These are phyloP conservation scores for Triticum monococcum DNA, from an alignment of 176 grass and related monocot genomes.

Conservation along the genomic window DNA sequence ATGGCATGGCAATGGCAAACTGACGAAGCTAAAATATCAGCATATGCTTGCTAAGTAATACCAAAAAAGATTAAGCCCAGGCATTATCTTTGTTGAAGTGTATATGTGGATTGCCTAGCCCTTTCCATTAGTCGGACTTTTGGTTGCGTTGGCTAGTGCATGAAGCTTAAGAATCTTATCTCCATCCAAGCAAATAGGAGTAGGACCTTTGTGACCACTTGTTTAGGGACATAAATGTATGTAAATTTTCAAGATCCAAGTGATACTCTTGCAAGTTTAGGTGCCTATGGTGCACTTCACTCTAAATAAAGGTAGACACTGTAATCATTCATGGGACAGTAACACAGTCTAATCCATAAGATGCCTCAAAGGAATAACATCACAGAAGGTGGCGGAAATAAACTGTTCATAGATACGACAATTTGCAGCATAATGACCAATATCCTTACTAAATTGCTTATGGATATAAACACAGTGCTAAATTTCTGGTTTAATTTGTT, in stretches of 20 bases:
- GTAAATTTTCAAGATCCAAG: constrained; percentile 7
- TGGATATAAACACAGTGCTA: neutral
- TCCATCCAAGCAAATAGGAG: neutral
- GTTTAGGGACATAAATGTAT: neutral
- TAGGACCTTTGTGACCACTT: neutral
- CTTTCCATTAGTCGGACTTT: too few species aligned
- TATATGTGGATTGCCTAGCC: too few species aligned
- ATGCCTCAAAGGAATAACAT: constrained; percentile 17
- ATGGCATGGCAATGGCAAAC: neutral
- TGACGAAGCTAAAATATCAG: neutral
- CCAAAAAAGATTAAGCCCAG: neutral
- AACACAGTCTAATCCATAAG: constrained; percentile 1
- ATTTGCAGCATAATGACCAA: neutral
- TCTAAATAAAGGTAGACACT: constrained; percentile 4
- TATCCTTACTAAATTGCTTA: constrained; percentile 9
- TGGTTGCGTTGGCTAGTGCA: too few species aligned
- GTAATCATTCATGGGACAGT: neutral
- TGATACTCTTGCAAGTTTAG: neutral
- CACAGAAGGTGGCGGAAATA: neutral
- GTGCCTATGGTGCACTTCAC: neutral
- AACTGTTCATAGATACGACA: neutral
- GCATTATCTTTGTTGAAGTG: neutral
- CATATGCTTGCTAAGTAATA: neutral
- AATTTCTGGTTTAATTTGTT: neutral
- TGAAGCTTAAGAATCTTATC: neutral